Conservation (phyloP, 2,329 filamentous ascomycete species). For the Aureobasidium sp. region DNA sequence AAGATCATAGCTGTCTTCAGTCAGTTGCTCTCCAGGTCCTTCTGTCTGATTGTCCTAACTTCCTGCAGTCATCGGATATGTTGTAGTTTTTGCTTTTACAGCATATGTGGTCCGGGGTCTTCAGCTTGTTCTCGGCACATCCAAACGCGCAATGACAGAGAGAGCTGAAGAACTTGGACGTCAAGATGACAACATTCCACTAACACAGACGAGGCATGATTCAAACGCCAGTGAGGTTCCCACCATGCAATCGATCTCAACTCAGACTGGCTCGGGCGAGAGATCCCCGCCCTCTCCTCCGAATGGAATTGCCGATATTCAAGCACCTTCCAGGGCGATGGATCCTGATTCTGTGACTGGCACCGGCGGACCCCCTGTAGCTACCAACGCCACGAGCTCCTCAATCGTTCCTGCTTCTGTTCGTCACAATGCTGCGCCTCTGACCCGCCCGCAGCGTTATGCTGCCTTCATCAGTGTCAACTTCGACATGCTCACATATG, state of each 20-base stretch:
- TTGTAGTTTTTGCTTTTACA: slow-evolving; percentile 44
- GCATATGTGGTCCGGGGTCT: slow-evolving; percentile 49
- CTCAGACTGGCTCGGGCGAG: neutral
- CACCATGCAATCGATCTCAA: neutral
- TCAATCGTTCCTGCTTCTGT: slow-evolving; percentile 19
- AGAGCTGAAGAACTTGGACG: slow-evolving; percentile 44
- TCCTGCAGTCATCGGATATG: slow-evolving; percentile 45
- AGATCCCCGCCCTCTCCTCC: neutral
- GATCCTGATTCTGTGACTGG: slow-evolving; percentile 20
- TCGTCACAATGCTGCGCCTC: slow-evolving; percentile 35
- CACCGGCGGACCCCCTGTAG: slow-evolving; percentile 21
- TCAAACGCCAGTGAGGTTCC: slow-evolving; percentile 12
- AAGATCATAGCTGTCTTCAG: slow-evolving; percentile 54
- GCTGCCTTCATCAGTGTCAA: slow-evolving; percentile 39
- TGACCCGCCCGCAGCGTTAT: slow-evolving; percentile 44
- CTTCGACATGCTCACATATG: slow-evolving; percentile 41
- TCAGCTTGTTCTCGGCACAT: slow-evolving; percentile 44
- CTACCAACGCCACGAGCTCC: neutral
- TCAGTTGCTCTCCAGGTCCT: slow-evolving; percentile 28
- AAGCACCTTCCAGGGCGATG: slow-evolving; percentile 19
- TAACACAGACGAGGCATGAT: slow-evolving; percentile 24
- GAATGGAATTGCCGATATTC: slow-evolving; percentile 9
- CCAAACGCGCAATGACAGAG: slow-evolving; percentile 45
- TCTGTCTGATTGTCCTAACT: neutral
- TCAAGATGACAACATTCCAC: slow-evolving; percentile 42